A percentile compares a stretch with the other conserved stretches of the same genome.
Conservation (phyloP, 176 grass and related monocot genomes). For the Carex kokanica region DNA sequence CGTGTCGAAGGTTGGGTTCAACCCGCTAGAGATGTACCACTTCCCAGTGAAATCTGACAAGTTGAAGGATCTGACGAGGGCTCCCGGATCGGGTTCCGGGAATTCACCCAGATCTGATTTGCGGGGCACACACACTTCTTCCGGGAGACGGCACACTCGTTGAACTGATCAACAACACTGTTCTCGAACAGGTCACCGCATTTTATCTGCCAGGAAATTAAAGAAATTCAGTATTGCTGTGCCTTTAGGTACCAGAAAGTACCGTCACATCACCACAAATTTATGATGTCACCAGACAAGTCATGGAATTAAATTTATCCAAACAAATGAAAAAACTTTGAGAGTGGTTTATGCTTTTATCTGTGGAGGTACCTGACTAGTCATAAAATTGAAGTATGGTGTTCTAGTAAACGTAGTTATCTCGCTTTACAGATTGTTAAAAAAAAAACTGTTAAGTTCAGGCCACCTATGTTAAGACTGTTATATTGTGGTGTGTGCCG, state of each 20-base stretch:
- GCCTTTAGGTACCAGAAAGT: not conserved
- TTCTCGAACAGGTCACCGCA: slow-evolving; percentile 93
- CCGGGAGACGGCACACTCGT: slow-evolving; percentile 88
- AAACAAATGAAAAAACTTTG: not conserved
- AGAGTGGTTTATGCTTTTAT: not conserved
- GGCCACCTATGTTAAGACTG: not conserved
- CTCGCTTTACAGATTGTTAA: not conserved
- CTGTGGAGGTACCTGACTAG: not conserved
- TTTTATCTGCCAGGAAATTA: slow-evolving; percentile 58
- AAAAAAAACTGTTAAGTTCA: not conserved
- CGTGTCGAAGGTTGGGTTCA: slow-evolving; percentile 88
- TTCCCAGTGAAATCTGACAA: slow-evolving; percentile 86
- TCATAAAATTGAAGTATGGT: not conserved
- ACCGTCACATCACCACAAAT: not conserved
- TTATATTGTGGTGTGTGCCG: not conserved
- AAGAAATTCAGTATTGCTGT: not conserved
- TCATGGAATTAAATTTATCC: not conserved
- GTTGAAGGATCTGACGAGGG: slow-evolving; percentile 69
- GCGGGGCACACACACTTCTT: slow-evolving; percentile 88
- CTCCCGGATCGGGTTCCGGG: slow-evolving; percentile 61
- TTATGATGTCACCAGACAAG: not conserved
- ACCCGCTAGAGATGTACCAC: slow-evolving; percentile 92
- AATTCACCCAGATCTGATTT: slow-evolving; percentile 93
- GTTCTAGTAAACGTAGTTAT: not conserved
- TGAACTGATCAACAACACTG: slow-evolving; percentile 84